Percentiles rank a stretch among this genome's conserved stretches.
Conservation (phyloP, 2,329 filamentous ascomycete species). For the Botrytis sinoallii region DNA sequence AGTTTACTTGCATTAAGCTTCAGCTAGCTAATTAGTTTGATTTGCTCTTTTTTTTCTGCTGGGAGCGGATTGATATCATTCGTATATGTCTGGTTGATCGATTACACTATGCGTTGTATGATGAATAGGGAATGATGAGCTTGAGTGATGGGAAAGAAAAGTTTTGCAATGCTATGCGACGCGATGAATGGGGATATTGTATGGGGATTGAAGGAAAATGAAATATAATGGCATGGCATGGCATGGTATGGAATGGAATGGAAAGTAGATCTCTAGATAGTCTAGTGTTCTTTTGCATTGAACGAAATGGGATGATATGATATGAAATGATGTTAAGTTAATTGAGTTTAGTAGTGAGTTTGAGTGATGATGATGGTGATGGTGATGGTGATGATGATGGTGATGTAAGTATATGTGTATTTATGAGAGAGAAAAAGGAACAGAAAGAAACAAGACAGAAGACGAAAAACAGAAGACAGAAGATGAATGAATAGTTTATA, state of each 20-base stretch:
- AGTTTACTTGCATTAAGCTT: not conserved
- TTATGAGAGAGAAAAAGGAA: no score
- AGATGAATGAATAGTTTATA: no score
- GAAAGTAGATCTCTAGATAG: not conserved
- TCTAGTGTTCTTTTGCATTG: not conserved
- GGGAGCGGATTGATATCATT: not conserved
- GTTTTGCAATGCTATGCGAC: not conserved
- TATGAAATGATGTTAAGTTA: not conserved
- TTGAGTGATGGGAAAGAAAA: not conserved
- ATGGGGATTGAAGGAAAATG: not conserved
- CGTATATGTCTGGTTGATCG: not conserved
- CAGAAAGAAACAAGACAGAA: no score
- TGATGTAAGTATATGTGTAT: no score
- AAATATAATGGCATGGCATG: not conserved
- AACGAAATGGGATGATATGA: not conserved
- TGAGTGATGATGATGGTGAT: not conserved
- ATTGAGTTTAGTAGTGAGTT: not conserved
- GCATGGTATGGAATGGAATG: not conserved
- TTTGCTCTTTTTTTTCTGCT: not conserved
- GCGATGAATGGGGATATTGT: not conserved
- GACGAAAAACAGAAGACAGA: no score
- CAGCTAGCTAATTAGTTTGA: not conserved
- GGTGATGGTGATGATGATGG: no score
- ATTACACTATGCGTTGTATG: constrained; percentile 1
- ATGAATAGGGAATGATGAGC: not conserved